Conservation (phyloP, 768 basidiomycete genomes). For the Paxillus involutus region DNA sequence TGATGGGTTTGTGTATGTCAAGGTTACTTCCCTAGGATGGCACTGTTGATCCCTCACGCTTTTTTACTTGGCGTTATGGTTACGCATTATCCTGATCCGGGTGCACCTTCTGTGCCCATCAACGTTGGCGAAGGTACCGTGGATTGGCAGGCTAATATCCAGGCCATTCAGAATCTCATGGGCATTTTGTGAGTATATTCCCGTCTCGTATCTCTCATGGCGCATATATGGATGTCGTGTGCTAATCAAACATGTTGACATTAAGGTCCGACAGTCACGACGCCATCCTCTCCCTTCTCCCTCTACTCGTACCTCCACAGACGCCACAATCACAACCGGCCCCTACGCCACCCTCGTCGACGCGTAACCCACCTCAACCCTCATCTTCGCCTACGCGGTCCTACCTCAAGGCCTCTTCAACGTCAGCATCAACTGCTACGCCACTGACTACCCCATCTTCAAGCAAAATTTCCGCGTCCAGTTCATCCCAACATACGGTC, state of each 20-base stretch:
- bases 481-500: not conserved
- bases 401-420: constrained; percentile 36
- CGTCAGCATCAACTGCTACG: constrained; percentile 9
- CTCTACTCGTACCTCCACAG: constrained; percentile 43
- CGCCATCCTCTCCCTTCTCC: constrained; percentile 46
- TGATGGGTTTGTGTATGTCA: not conserved
- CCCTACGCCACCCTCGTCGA: constrained; percentile 50
- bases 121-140: constrained; percentile 60
- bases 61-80: constrained; percentile 65
- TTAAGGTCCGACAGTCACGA: constrained; percentile 64
- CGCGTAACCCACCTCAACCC: constrained; percentile 50
- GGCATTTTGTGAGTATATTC: constrained; percentile 60
- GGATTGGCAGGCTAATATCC: constrained; percentile 85
- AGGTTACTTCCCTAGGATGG: constrained; percentile 78
- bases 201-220: not conserved
- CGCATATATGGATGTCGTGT: not conserved
- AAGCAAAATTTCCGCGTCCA: not conserved
- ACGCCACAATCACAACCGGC: constrained; percentile 42
- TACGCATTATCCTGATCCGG: constrained; percentile 51
- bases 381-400: constrained; percentile 50
- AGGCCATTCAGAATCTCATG: constrained; percentile 92
- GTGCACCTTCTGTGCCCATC: constrained; percentile 34
- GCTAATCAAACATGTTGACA: not conserved
- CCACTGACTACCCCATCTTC: constrained; percentile 11
- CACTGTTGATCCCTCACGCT: constrained; percentile 69